Base-by-base conservation (phyloP, 208 protist genomes). In the Leishmania guyanensis region DNA sequence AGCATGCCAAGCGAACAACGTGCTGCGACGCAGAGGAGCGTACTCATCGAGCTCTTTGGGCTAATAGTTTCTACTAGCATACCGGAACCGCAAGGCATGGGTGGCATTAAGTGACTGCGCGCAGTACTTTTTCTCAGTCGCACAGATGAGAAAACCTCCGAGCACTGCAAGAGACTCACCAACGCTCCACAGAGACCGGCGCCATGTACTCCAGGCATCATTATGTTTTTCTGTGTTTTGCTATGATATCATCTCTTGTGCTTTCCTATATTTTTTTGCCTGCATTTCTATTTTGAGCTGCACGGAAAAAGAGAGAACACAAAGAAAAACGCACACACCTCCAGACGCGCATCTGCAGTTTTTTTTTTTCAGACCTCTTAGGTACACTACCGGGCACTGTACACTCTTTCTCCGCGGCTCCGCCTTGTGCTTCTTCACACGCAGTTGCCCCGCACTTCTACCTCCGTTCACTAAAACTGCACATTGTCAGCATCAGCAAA, bases 41-140 rank as follows among this genome's bases (percentile, higher is more conserved):
- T 89, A 26, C 86, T 98, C 62, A 98, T 98, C 76, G 94, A 86
- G 78, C 88, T 97, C 8, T 98, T 99, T 75, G 85, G 91, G 79
- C 78, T 97, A 14, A 98, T 99, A 93, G 74, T 98, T 4, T 95
- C 90, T 17, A 95, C 96, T 2, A 95, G 95, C 73, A 97, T 98
- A 70, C 93, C 95, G n/a, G 95, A 98, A 76, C 85, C 98, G 17
- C 88, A 94, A 74, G 91, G 65, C 12, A 66, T 90, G 22, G 78
- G 96, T 16, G 95, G 98, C 82, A 93, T 98, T 54, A 78, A 91
- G 79, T 98, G 89, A 86, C 80, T 98, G 39, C 80, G 92, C 22
- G 93, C 60, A 26, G 88, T 93, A 39, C 87, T 97, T 54, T 77
- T 93, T 16, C 80, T 96, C 20, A 91, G 88, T 56, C 29, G 80